These are phyloP conservation scores for Wickerhamomyces mucosus DNA, from an alignment of 805 yeast species.

Conservation along the genomic window DNA sequence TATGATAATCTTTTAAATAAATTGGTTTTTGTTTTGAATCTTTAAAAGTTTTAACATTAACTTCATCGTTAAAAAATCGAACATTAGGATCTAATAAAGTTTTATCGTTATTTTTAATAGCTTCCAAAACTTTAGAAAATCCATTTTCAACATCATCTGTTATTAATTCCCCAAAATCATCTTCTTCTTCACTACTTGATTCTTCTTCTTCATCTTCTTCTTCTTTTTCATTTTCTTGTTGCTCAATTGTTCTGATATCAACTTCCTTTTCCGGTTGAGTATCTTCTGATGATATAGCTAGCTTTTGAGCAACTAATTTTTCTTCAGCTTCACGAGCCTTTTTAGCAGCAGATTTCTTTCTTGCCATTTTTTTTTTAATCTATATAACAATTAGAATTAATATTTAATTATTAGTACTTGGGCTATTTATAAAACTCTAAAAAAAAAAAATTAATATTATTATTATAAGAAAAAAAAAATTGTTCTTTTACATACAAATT, in stretches of 20 bases:
- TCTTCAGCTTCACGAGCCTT: slow-evolving; percentile 45
- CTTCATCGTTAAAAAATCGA: slow-evolving; percentile 58
- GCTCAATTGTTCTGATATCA: too few species aligned
- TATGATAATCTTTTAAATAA: slow-evolving; percentile 85
- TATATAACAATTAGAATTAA: too few species aligned
- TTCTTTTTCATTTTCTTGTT: slow-evolving; percentile 18
- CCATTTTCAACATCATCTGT: slow-evolving; percentile 83
- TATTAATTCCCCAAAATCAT: slow-evolving; percentile 79
- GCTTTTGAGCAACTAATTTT: slow-evolving; percentile 11
- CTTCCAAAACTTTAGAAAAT: slow-evolving; percentile 57
- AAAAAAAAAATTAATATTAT: too few species aligned
- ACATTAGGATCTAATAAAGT: slow-evolving; percentile 56
- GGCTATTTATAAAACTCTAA: too few species aligned
- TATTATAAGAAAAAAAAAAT: too few species aligned
- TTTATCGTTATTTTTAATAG: slow-evolving; percentile 62
- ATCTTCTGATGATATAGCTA: not conserved
- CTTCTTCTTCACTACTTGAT: slow-evolving; percentile 59
- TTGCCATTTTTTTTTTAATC: slow-evolving; percentile 51
- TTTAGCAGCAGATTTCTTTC: slow-evolving; percentile 81
- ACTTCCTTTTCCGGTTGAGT: slow-evolving; percentile 13
- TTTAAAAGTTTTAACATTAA: slow-evolving; percentile 22
- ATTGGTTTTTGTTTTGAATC: slow-evolving; percentile 52
- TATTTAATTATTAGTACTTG: too few species aligned
- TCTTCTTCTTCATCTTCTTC: slow-evolving; percentile 29
- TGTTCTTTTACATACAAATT: too few species aligned